Evolutionary conservation across 2,329 filamentous ascomycete genomes (phyloP), one percentile per base, ranked within the genome.

Genomic region (Exophiala sp.): DNA sequence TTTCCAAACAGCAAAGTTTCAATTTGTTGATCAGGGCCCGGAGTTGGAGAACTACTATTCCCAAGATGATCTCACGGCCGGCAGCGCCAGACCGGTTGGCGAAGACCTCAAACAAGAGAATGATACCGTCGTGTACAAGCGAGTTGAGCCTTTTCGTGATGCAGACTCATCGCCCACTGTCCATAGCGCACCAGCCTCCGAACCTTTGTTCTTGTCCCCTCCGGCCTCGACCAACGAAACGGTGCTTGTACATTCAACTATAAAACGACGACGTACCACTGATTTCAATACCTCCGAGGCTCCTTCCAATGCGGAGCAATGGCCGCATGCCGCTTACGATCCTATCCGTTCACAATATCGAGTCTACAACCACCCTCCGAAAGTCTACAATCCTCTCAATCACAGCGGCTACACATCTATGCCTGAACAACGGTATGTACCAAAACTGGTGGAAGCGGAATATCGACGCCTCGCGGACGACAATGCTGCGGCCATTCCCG

Each of bases 11-110:
- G 62, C 58, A 3, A 64, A 59, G 50, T 57, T 64, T 38, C 62
- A 64, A 55, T 61, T 64, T 38, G 60, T 62, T 44, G 62, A 64
- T 36, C 55, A 62, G 50, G 59, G 58, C 9, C 60, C 60, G 4
- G 62, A 64, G 39, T 47, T 64, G 33, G 60, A 64, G 50, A 62
- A 64, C 41, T 61, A 61, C 49, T 64, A 64, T 48, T 55, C 62
- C 20, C 55, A 57, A 49, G 60, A 62, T 42, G 56, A 61, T 10
- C 12, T 54, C 36, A 45, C 49, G 38, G 39, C 54, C 40, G 41
- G 16, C 36, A 49, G 32, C n/a, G 47, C 50, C 43, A 61, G 47
- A 34, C 39, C 54, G 24, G 35, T 49, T 21, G 34, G 40, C 40
- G 54, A 54, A 20, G 51, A 55, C 20, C 45, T 44, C 16, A 54